Percentiles rank a stretch among this genome's conserved stretches.
Conservation (phyloP, 2,329 filamentous ascomycete genomes). For the Aspergillus hiratsukae region DNA sequence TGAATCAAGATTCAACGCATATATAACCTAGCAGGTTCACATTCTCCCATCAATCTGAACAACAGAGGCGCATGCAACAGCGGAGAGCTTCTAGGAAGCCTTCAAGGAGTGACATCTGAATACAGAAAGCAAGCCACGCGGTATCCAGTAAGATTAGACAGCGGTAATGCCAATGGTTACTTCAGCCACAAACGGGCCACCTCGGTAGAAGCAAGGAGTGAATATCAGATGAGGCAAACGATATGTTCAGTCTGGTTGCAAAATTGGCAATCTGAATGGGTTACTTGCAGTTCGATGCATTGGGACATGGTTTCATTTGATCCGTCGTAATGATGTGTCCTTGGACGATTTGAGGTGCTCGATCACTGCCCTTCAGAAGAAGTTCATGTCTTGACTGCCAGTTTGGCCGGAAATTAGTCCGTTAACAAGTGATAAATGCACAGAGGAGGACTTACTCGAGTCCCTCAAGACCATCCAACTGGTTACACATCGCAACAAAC, state of each 20-base stretch:
- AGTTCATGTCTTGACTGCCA: constrained; percentile 34
- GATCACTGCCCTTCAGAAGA: constrained; percentile 43
- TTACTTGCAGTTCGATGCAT: background rate
- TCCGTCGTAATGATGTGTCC: background rate
- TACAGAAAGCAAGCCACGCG: constrained; percentile 12
- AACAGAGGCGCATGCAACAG: constrained; percentile 12
- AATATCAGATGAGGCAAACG: constrained; percentile 22
- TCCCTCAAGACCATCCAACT: constrained; percentile 92
- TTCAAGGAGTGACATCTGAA: constrained; percentile 11
- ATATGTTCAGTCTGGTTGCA: constrained; percentile 31
- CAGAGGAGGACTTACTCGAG: constrained; percentile 57
- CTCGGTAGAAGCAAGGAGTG: constrained; percentile 41
- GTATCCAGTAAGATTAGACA: constrained; percentile 24
- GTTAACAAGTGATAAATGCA: constrained; percentile 9
- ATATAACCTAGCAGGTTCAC: constrained; percentile 1
- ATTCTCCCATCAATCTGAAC: background rate
- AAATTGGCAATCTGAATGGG: constrained; percentile 5
- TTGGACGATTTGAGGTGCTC: constrained; percentile 41
- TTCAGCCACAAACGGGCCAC: constrained; percentile 44
- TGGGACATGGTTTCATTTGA: background rate
- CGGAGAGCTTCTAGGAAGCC: constrained; percentile 7
- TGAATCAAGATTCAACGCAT: constrained; percentile 10
- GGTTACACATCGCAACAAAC: constrained; percentile 97
- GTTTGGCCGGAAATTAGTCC: constrained; percentile 1
- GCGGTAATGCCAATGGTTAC: constrained; percentile 22